These are phyloP conservation scores for Castanea sativa DNA, from an alignment of 306 rosid species.

Conservation along the genomic window DNA sequence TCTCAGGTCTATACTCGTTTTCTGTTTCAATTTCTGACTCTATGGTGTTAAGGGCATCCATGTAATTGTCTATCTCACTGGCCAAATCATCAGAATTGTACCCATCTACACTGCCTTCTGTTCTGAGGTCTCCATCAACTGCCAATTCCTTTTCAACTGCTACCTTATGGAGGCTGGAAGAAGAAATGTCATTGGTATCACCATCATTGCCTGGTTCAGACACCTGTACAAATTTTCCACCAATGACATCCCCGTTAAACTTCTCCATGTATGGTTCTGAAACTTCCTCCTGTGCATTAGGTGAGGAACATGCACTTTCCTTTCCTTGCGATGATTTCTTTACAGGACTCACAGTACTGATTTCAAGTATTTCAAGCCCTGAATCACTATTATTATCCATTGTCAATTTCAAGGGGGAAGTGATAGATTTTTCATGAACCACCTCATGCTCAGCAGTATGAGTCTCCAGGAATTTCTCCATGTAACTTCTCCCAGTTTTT, in stretches of 20 bases:
- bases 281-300: slow-evolving; percentile 38
- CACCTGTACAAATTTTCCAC: slow-evolving; percentile 36
- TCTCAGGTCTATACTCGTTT: slow-evolving; percentile 51
- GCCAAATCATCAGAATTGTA: slow-evolving; percentile 64
- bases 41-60: slow-evolving; percentile 77
- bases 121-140: slow-evolving; percentile 46
- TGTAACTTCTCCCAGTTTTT: slow-evolving; percentile 69
- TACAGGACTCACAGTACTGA: slow-evolving; percentile 49
- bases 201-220: slow-evolving; percentile 40
- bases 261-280: slow-evolving; percentile 37
- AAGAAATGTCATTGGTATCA: slow-evolving; percentile 38
- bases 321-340: slow-evolving; percentile 42
- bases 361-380: slow-evolving; percentile 73
- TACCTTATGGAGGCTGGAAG: slow-evolving; percentile 33
- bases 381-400: slow-evolving; percentile 48
- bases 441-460: slow-evolving; percentile 57
- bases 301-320: slow-evolving; percentile 50
- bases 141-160: slow-evolving; percentile 36
- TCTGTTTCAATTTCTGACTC: slow-evolving; percentile 74
- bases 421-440: slow-evolving; percentile 52
- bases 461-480: slow-evolving; percentile 68
- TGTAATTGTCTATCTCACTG: slow-evolving; percentile 83
- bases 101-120: slow-evolving; percentile 42
- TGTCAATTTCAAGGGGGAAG: slow-evolving; percentile 33
- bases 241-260: slow-evolving; percentile 19